phyloP scores from a whole-genome alignment of 108 stramenopile species.

The Skeletonema menzelii region DNA sequence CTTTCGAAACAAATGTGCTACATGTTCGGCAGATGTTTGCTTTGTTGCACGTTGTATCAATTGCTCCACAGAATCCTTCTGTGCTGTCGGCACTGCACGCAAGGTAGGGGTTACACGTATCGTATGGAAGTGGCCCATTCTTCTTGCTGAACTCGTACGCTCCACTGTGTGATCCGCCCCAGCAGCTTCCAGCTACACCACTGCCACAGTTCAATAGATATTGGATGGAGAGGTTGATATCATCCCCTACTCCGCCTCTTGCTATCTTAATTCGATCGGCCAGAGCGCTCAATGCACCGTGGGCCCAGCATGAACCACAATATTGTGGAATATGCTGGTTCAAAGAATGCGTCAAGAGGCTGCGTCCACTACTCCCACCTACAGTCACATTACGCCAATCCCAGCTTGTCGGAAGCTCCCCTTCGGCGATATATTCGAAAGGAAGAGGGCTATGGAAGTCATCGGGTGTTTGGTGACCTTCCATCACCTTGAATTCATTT shows the following conservation, averaged over 20 bases:
- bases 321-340: constrained; percentile 92
- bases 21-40: constrained; percentile 67
- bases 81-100: constrained; percentile 78
- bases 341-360: constrained; percentile 19
- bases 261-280: constrained; percentile 94
- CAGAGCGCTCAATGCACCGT: constrained; percentile 77
- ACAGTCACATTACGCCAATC: not conserved
- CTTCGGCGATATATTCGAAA: not conserved
- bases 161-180: constrained; percentile 72
- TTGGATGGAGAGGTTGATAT: constrained; percentile 62
- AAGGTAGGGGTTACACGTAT: constrained; percentile 73
- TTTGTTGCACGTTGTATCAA: constrained; percentile 77
- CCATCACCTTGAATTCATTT: not conserved
- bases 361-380: not conserved
- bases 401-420: not conserved
- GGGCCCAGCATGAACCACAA: constrained; percentile 93
- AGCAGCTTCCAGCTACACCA: constrained; percentile 80
- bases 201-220: constrained; percentile 84
- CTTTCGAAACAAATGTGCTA: constrained; percentile 14
- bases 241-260: constrained; percentile 47
- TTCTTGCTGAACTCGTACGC: constrained; percentile 75
- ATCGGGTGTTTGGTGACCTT: not conserved
- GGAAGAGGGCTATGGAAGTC: not conserved
- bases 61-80: constrained; percentile 77
- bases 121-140: constrained; percentile 53